Base-by-base conservation (phyloP, 305 asterid species). In the Ilex paraguariensis region DNA sequence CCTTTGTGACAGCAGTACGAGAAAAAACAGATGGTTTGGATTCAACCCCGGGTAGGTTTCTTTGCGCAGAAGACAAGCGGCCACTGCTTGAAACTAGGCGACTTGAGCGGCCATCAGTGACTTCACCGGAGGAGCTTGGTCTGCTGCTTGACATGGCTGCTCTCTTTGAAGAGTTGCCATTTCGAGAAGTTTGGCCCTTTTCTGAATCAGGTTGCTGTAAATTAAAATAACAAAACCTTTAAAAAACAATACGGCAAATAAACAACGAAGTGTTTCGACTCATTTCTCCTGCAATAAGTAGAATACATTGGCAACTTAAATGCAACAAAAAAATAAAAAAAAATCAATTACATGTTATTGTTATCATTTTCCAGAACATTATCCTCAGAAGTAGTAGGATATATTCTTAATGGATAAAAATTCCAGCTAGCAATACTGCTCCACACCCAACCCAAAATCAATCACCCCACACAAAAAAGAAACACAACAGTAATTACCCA, bases 81-180 rank as follows among this genome's bases (percentile, higher is more conserved):
- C 42, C 44, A 13, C 60, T n/a, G 42, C 42, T 56, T 5, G 60
- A 56, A 40, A 56, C 44, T 4, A 28, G 39, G 6, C 60, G 60
- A n/a, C 42, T 28, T 56, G 44, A 28, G n/a, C 39, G 39, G 57
- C 57, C 31, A 7, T 54, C 57, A 5, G n/a, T 8, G 3, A 8
- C 5, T 56, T 30, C 60, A 30, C 39, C 60, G 7, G 60, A 28
- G 40, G 60, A 32, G 60, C 42, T 56, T 31, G 60, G 60, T 56
- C 44, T 28, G 45, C 60, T 54, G 57, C 57, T 28, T n/a, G 32
- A 15, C 3, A 28, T 10, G 31, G 57, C 30, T 0, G 57, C 57
- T 15, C 57, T 15, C n/a, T 28, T 10, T 28, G 57, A 54, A 15
- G 57, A 54, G 57, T 2, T 28, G 31, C 57, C 57, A 54, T 54